Evolutionary conservation across 2,329 filamentous ascomycete species (phyloP).

Genomic region (Mycosphaerella sp.): DNA sequence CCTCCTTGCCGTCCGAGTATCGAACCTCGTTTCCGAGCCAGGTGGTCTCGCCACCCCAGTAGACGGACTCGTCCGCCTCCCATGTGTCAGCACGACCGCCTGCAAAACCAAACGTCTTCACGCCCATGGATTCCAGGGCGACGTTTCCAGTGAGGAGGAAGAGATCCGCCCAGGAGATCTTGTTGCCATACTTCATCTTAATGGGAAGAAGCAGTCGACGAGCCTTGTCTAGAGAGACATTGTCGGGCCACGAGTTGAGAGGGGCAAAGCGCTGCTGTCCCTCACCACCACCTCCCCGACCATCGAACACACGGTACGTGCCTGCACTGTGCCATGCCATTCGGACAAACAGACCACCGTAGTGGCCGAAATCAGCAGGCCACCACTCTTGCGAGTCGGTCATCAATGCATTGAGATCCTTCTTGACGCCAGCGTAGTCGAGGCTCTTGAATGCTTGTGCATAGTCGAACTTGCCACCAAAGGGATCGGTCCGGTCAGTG

Average conservation of each 20-base stretch:
- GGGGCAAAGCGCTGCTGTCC: conserved; percentile 75
- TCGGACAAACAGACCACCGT: conserved; percentile 71
- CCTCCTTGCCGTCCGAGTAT: conserved; percentile 51
- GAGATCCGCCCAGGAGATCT: conserved; percentile 74
- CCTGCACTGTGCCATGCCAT: conserved; percentile 78
- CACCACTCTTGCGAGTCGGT: conserved; percentile 75
- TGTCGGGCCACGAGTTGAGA: conserved; percentile 77
- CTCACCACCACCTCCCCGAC: conserved; percentile 63
- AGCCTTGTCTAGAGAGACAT: conserved; percentile 71
- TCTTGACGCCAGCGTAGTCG: conserved; percentile 65
- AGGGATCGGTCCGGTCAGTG: conserved; percentile 56
- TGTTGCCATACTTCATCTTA: conserved; percentile 79
- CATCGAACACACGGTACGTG: conserved; percentile 69
- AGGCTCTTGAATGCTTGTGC: conserved; percentile 63
- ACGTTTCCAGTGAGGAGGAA: conserved; percentile 67
- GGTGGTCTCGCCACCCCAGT: conserved; percentile 70
- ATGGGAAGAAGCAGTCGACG: conserved; percentile 72
- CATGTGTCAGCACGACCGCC: conserved; percentile 66
- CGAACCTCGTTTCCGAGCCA: conserved; percentile 70
- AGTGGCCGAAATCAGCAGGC: conserved; percentile 77
- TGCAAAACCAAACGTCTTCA: conserved; percentile 66
- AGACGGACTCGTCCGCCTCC: conserved; percentile 68
- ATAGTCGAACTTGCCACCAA: conserved; percentile 62
- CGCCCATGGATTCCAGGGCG: conserved; percentile 68
- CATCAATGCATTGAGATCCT: conserved; percentile 64